A percentile compares a stretch with the other conserved stretches of the same genome.
Evolutionary conservation across 768 basidiomycete genomes (phyloP).

Genomic region (Rubroboletus pulcherrimus): DNA sequence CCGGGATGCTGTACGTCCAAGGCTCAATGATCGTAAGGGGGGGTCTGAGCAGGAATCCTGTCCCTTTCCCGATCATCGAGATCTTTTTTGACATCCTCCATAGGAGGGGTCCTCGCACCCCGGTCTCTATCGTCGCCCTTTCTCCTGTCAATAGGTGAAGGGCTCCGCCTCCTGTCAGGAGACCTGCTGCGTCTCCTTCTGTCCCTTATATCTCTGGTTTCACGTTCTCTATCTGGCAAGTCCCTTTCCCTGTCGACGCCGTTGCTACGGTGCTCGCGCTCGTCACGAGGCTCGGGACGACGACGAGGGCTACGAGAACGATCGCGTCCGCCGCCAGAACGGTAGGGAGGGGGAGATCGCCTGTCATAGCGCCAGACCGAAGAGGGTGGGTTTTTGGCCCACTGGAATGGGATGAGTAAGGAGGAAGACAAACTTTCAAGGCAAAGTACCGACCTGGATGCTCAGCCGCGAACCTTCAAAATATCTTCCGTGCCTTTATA

Average conservation of each 20-base stretch:
- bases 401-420: slow-evolving; percentile 38
- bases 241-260: slow-evolving; percentile 36
- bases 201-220: slow-evolving; percentile 41
- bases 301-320: slow-evolving; percentile 56
- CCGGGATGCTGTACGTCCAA: not conserved
- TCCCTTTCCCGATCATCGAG: slow-evolving; percentile 50
- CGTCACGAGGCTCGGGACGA: slow-evolving; percentile 35
- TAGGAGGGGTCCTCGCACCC: slow-evolving; percentile 47
- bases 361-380: slow-evolving; percentile 78
- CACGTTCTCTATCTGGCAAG: slow-evolving; percentile 28
- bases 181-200: slow-evolving; percentile 49
- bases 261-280: slow-evolving; percentile 37
- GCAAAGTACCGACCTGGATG: slow-evolving; percentile 53
- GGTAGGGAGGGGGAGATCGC: slow-evolving; percentile 43
- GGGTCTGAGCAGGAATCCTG: slow-evolving; percentile 45
- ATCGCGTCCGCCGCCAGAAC: slow-evolving; percentile 38
- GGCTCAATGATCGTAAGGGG: slow-evolving; percentile 53
- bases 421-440: not conserved
- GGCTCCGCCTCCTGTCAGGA: slow-evolving; percentile 45
- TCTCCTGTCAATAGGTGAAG: slow-evolving; percentile 38
- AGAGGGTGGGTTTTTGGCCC: slow-evolving; percentile 81
- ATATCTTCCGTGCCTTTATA: slow-evolving; percentile 63
- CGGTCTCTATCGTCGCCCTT: slow-evolving; percentile 47
- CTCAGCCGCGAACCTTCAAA: slow-evolving; percentile 74
- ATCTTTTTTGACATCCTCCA: slow-evolving; percentile 40